phyloP scores from a whole-genome alignment of 371 early-diverging fungal species.

The Cokeromyces recurvatus region DNA sequence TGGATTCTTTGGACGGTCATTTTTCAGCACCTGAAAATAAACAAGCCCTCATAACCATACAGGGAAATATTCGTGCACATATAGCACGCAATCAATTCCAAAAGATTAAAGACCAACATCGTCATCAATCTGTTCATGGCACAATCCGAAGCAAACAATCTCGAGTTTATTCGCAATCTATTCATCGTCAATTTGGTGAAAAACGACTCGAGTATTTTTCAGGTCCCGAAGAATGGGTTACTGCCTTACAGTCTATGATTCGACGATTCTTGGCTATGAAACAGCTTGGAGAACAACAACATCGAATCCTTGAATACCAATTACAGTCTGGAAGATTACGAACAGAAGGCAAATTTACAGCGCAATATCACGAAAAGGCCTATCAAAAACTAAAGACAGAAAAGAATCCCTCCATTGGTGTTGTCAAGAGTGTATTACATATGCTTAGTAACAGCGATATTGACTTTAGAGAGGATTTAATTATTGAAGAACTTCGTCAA shows the following conservation, averaged over 20 bases:
- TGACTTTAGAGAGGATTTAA: constrained; percentile 89
- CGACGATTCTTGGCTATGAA: constrained; percentile 10
- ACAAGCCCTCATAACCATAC: neutral
- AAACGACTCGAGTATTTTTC: constrained; percentile 12
- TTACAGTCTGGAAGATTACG: neutral
- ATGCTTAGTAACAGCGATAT: constrained; percentile 88
- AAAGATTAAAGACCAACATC: constrained; percentile 16
- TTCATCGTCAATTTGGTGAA: constrained; percentile 12
- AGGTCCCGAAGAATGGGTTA: constrained; percentile 18
- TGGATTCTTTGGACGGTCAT: constrained; percentile 5
- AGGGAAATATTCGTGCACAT: constrained; percentile 14
- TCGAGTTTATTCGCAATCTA: constrained; percentile 5
- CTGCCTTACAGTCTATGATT: constrained; percentile 14
- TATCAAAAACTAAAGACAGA: constrained; percentile 37
- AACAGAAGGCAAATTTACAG: constrained; percentile 3
- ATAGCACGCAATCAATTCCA: constrained; percentile 15
- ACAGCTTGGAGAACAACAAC: neutral
- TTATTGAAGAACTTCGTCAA: constrained; percentile 86
- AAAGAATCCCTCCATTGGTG: constrained; percentile 75
- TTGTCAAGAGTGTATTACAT: constrained; percentile 85
- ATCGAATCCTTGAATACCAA: constrained; percentile 1
- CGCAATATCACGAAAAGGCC: constrained; percentile 11
- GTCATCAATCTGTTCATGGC: constrained; percentile 11
- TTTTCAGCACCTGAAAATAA: constrained; percentile 11
- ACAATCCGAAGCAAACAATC: constrained; percentile 9